Evolutionary conservation across 352 stramenopile species (phyloP).

Genomic region (Pythium phragmitis): DNA sequence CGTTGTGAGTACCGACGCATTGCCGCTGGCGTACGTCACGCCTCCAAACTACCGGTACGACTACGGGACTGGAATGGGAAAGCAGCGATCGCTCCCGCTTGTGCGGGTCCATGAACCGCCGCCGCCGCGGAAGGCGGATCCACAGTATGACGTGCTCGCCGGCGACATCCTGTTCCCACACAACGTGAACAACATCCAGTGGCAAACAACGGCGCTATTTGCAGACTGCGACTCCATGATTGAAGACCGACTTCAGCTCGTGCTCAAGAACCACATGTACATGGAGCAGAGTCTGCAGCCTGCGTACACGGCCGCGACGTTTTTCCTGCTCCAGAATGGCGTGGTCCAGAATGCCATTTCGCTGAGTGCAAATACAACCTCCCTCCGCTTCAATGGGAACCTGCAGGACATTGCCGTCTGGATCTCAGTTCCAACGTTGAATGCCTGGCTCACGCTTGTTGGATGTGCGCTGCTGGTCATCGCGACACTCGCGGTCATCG

Average conservation of each 20-base stretch:
- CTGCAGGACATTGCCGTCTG: conserved; percentile 1
- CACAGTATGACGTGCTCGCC: neutral
- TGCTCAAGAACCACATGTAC: conserved; percentile 14
- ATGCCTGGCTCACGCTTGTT: conserved; percentile 6
- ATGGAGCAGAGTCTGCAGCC: conserved; percentile 14
- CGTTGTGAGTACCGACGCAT: neutral
- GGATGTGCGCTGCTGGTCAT: conserved; percentile 1
- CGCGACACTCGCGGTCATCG: neutral
- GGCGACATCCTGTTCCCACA: neutral
- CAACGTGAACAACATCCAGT: neutral
- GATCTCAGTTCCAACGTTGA: neutral
- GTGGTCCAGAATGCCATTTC: neutral
- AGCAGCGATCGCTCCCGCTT: neutral
- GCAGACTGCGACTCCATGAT: neutral
- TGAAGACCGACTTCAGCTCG: neutral
- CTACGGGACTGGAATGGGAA: too few species aligned
- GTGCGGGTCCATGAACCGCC: conserved; percentile 1
- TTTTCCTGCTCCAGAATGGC: conserved; percentile 10
- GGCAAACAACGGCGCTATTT: neutral
- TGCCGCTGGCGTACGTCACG: neutral
- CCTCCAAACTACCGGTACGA: too few species aligned
- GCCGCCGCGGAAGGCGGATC: neutral
- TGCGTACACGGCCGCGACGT: conserved; percentile 4
- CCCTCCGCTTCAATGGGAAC: neutral
- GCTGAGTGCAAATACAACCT: neutral